Evolutionary conservation across 2,329 filamentous ascomycete species (phyloP).

Genomic region (Microsporum canis): DNA sequence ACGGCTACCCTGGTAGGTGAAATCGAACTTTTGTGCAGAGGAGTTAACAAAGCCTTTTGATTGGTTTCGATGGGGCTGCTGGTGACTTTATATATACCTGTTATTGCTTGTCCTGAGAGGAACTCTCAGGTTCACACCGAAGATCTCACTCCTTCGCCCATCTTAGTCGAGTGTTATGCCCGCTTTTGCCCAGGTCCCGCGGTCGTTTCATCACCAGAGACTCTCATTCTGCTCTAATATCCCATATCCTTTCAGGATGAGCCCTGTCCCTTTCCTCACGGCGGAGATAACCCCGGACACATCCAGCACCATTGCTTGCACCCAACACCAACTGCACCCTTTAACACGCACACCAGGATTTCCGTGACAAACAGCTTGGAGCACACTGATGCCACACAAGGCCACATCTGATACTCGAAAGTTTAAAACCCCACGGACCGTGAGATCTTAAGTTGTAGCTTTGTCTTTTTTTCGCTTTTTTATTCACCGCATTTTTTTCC

Average conservation of each 20-base stretch:
- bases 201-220: neutral
- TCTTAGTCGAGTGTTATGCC: neutral
- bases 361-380: neutral
- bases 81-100: constrained; percentile 1
- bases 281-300: neutral
- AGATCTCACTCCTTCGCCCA: neutral
- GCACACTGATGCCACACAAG: neutral
- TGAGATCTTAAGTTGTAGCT: neutral
- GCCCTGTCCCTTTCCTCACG: neutral
- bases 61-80: neutral
- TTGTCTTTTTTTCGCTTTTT: neutral
- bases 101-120: neutral
- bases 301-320: neutral
- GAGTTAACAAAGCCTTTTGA: neutral
- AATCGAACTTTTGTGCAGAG: neutral
- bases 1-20: neutral
- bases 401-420: constrained; percentile 1
- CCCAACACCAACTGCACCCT: constrained; percentile 1
- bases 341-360: constrained; percentile 3
- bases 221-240: neutral
- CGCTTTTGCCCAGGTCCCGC: neutral
- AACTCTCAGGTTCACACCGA: neutral
- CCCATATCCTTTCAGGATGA: neutral
- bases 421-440: constrained; percentile 2
- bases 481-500: neutral